Evolutionary conservation across 2,329 filamentous ascomycete genomes (phyloP).

Genomic region (Cadophora gregata): DNA sequence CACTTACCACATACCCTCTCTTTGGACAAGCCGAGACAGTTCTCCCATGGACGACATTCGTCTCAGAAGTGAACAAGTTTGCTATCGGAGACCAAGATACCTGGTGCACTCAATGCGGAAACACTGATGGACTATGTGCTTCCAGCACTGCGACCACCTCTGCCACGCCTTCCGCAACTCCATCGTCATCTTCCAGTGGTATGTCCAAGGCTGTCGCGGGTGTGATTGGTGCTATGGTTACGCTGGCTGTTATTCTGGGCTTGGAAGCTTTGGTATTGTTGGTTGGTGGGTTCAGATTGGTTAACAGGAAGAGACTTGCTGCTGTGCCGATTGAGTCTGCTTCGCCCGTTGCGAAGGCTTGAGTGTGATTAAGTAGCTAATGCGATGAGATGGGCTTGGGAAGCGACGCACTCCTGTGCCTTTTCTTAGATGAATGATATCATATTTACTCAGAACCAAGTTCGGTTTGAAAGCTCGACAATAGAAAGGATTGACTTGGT

Average conservation of each 20-base stretch:
- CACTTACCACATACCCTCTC: slow-evolving; percentile 57
- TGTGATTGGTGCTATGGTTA: slow-evolving; percentile 77
- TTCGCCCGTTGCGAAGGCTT: slow-evolving; percentile 36
- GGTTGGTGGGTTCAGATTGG: slow-evolving; percentile 62
- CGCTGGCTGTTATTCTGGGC: slow-evolving; percentile 66
- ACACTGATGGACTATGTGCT: slow-evolving; percentile 71
- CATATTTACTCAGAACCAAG: background rate
- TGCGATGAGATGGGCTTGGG: background rate
- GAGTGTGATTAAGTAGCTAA: too few relatives aligned
- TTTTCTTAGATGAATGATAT: background rate
- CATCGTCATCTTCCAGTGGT: slow-evolving; percentile 35
- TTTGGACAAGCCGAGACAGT: slow-evolving; percentile 62
- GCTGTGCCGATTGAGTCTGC: slow-evolving; percentile 30
- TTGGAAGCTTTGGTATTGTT: slow-evolving; percentile 59
- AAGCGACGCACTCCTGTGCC: background rate
- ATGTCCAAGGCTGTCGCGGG: slow-evolving; percentile 77
- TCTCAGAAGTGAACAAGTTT: slow-evolving; percentile 65
- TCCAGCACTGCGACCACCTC: slow-evolving; percentile 43
- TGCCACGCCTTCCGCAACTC: slow-evolving; percentile 16
- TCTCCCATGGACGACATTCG: slow-evolving; percentile 74
- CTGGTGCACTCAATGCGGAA: slow-evolving; percentile 81
- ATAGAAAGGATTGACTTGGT: background rate
- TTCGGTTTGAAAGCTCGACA: background rate
- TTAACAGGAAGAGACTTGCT: slow-evolving; percentile 56
- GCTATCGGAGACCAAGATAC: slow-evolving; percentile 66